Base-by-base conservation (phyloP, 768 basidiomycete species). In the Psilocybe cubensis region DNA sequence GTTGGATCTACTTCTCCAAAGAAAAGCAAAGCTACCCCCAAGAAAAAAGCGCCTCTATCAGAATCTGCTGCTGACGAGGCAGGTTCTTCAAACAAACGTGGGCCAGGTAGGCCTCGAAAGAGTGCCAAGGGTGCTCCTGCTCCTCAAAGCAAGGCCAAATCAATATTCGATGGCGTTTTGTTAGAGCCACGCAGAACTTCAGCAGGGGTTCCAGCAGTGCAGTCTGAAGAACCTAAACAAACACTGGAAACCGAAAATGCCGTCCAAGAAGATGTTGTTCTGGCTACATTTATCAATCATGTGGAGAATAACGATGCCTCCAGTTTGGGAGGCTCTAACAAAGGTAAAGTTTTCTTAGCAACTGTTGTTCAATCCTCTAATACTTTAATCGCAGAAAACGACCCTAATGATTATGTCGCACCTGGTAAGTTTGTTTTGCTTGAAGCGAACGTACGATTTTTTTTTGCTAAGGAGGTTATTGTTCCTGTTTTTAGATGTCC, bases 41-140 rank as follows among this genome's bases (percentile, higher is more conserved):
- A 38, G 38, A 59, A 59, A 33, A 46, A 18, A 27, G 42, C 48
- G 3, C 14, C 44, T 21, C 33, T n/a, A n/a, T n/a, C n/a, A n/a
- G 35, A 11, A n/a, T n/a, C 35, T 11, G 35, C 44, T 10, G 38
- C 24, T n/a, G 35, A 50, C 24, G 49, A 52, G 47, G 53, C 23
- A 38, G 29, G 17, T 21, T 31, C 14, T 9, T 38, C 31, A 8
- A 28, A 28, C 17, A 61, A 64, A 21, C 60, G 60, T 5, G 52
- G 63, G n/a, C 27, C 58, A 35, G 62, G 64, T 5, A 56, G 64
- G 33, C 62, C 64, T 4, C 62, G 52, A 54, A 65, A 65, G 47
- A 57, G 17, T 27, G 44, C 33, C 2, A 17, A 33, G 2, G 31
- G 45, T 24, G 43, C 49, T 25, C 23, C 45, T 23, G 48, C 54